Evolutionary conservation across 495 filamentous ascomycete species (phyloP).

Genomic region (Daldinia vernicosa): DNA sequence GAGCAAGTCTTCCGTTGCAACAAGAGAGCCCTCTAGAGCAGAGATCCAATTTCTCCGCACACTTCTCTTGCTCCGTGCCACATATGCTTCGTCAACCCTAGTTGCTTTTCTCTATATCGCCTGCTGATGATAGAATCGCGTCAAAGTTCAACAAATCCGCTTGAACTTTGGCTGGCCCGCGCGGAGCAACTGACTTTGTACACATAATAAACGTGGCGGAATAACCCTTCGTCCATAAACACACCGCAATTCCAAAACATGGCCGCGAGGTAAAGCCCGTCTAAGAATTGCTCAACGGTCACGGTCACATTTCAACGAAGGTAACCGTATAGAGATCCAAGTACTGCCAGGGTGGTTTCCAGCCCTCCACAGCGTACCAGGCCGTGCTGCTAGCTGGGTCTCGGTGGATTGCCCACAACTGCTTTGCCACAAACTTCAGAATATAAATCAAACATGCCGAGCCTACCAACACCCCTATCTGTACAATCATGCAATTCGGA

Average conservation of each 20-base stretch:
- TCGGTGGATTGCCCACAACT: slow-evolving; percentile 18
- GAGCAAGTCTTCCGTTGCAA: slow-evolving; percentile 24
- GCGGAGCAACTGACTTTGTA: slow-evolving; percentile 36
- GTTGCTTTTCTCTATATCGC: slow-evolving; percentile 35
- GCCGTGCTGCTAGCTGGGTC: slow-evolving; percentile 29
- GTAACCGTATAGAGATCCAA: slow-evolving; percentile 38
- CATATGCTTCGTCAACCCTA: slow-evolving; percentile 15
- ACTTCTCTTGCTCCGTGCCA: slow-evolving; percentile 17
- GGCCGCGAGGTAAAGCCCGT: slow-evolving; percentile 37
- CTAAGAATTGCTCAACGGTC: slow-evolving; percentile 40
- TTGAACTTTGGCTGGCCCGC: slow-evolving; percentile 25
- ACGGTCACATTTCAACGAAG: slow-evolving; percentile 28
- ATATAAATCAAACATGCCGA: slow-evolving; percentile 41
- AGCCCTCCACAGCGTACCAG: slow-evolving; percentile 41
- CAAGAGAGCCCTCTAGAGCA: neutral
- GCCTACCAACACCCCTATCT: slow-evolving; percentile 42
- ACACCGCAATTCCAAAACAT: slow-evolving; percentile 35
- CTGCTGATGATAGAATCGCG: slow-evolving; percentile 23
- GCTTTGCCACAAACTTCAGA: slow-evolving; percentile 31
- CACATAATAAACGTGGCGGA: slow-evolving; percentile 30
- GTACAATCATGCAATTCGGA: slow-evolving; percentile 33
- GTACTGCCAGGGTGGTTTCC: slow-evolving; percentile 42
- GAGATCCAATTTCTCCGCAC: slow-evolving; percentile 15
- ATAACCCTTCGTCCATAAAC: slow-evolving; percentile 27
- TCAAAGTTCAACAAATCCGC: slow-evolving; percentile 25